Conservation (phyloP, 2,329 filamentous ascomycete species). For the Teratosphaeria zuluensis region DNA sequence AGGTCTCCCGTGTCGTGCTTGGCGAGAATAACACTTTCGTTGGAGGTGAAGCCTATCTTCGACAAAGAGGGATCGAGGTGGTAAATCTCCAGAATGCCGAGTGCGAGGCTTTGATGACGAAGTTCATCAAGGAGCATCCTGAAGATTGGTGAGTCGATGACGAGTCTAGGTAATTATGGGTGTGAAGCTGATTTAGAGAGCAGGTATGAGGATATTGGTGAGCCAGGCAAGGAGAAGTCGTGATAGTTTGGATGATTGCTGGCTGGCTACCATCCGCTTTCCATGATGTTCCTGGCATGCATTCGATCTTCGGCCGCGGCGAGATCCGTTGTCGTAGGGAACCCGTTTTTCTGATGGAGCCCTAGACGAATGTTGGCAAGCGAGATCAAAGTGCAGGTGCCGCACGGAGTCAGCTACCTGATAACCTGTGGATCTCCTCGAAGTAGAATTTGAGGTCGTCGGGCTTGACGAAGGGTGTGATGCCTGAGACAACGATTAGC, state of each 20-base stretch:
- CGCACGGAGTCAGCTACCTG: slow-evolving; percentile 28
- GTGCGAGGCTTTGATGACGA: slow-evolving; percentile 59
- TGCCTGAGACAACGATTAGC: slow-evolving; percentile 45
- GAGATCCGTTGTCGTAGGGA: slow-evolving; percentile 13
- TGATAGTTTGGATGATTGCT: neutral
- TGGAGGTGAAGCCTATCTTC: slow-evolving; percentile 62
- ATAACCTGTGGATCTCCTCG: slow-evolving; percentile 64
- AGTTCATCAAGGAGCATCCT: slow-evolving; percentile 63
- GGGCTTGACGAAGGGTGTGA: slow-evolving; percentile 89
- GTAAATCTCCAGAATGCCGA: slow-evolving; percentile 57
- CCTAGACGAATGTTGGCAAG: slow-evolving; percentile 24
- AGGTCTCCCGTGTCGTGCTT: slow-evolving; percentile 62
- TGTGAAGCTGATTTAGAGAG: neutral
- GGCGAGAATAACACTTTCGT: slow-evolving; percentile 69
- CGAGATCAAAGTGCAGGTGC: slow-evolving; percentile 2
- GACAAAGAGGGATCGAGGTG: slow-evolving; percentile 59
- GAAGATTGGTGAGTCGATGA: slow-evolving; percentile 46
- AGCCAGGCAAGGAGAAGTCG: slow-evolving; percentile 14
- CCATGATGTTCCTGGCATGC: slow-evolving; percentile 27
- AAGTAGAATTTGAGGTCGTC: slow-evolving; percentile 92
- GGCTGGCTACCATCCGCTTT: slow-evolving; percentile 23
- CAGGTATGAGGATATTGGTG: slow-evolving; percentile 32
- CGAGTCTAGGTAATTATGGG: slow-evolving; percentile 8
- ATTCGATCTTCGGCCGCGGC: slow-evolving; percentile 18
- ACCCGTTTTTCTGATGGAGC: slow-evolving; percentile 14